A percentile compares a stretch with the other conserved stretches of the same genome.
Evolutionary conservation across 768 basidiomycete species (phyloP).

Genomic region (Pleurotus tuoliensis): DNA sequence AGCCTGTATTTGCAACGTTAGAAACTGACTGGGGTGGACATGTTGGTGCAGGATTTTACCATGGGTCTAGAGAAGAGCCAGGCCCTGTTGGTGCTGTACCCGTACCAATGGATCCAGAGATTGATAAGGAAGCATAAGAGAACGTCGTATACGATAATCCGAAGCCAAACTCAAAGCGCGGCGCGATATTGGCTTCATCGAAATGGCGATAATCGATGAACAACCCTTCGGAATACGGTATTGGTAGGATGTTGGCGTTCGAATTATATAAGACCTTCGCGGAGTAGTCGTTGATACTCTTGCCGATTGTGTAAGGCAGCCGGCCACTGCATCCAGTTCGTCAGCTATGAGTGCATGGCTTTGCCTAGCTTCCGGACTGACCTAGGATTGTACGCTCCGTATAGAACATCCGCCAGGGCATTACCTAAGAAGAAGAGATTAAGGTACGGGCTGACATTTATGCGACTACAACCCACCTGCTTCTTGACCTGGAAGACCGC

Average conservation of each 20-base stretch:
- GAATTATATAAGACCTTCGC: conserved; percentile 42
- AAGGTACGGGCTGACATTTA: too few relatives aligned
- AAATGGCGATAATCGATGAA: conserved; percentile 60
- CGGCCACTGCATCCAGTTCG: conserved; percentile 29
- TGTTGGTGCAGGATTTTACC: conserved; percentile 21
- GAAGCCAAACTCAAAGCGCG: conserved; percentile 50
- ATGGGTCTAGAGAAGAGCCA: conserved; percentile 50
- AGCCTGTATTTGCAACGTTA: conserved; percentile 27
- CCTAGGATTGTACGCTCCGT: conserved; percentile 59
- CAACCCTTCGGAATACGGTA: conserved; percentile 57
- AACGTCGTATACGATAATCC: conserved; percentile 58
- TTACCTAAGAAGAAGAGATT: conserved; percentile 34
- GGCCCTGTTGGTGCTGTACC: conserved; percentile 41
- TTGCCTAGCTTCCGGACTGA: conserved; percentile 14
- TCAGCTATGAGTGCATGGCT: background rate
- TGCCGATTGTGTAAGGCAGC: conserved; percentile 51
- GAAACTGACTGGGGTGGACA: too few relatives aligned
- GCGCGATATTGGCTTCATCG: conserved; percentile 40
- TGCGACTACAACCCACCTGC: conserved; percentile 33
- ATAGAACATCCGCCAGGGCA: conserved; percentile 53
- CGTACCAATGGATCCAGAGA: conserved; percentile 36
- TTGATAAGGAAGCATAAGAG: conserved; percentile 39
- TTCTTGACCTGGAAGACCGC: conserved; percentile 61
- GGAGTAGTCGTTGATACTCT: conserved; percentile 50
- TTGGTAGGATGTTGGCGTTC: conserved; percentile 34